These are phyloP conservation scores for Gracilariopsis chorda DNA, from an alignment of 23 red algal genomes.

Conservation along the genomic window DNA sequence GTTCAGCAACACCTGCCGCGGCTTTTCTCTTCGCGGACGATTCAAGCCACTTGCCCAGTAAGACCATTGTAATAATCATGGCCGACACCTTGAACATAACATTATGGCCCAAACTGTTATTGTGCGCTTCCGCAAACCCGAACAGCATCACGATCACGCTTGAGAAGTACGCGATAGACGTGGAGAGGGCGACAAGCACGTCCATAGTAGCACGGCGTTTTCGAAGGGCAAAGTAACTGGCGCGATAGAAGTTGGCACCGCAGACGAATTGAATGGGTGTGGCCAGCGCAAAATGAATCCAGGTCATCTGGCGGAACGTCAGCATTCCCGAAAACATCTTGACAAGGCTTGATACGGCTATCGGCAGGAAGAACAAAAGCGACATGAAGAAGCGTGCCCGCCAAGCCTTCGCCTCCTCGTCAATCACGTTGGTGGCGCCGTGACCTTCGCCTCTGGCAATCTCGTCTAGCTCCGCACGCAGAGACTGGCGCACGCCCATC, in stretches of 20 bases:
- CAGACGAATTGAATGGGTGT: constrained; percentile 87
- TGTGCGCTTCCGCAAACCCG: neutral
- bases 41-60: constrained; percentile 94
- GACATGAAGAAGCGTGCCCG: constrained; percentile 70
- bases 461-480: neutral
- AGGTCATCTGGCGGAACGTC: constrained; percentile 14
- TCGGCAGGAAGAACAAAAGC: constrained; percentile 71
- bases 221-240: constrained; percentile 81
- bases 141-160: constrained; percentile 73
- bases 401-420: constrained; percentile 61
- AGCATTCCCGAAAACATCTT: neutral
- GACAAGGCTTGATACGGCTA: constrained; percentile 55
- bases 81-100: constrained; percentile 70
- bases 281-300: constrained; percentile 70
- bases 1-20: constrained; percentile 62
- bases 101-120: constrained; percentile 60
- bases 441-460: constrained; percentile 16
- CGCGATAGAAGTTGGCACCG: constrained; percentile 89
- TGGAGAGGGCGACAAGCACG: constrained; percentile 86
- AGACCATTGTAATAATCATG: constrained; percentile 93
- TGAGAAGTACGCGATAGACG: constrained; percentile 86
- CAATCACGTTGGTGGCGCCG: constrained; percentile 56
- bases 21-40: constrained; percentile 80
- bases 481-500: constrained; percentile 39
- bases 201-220: constrained; percentile 95